Percentiles rank a stretch among this genome's conserved stretches.
phyloP scores from a whole-genome alignment of 2,329 filamentous ascomycete species.

The Ophiocordyceps robertsii region DNA sequence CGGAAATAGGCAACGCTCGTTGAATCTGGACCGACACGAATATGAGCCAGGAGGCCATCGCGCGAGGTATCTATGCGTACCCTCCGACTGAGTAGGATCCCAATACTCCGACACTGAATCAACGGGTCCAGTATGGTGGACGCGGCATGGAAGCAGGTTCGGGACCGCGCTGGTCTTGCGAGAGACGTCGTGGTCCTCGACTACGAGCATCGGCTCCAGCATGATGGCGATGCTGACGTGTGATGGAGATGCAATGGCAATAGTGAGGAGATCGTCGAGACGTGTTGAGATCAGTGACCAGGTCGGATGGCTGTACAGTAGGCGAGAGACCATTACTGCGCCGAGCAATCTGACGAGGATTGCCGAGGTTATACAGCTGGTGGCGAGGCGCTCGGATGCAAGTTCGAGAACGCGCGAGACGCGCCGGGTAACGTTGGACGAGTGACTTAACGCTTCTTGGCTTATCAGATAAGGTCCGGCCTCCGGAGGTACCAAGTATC shows the following conservation, averaged over 20 bases:
- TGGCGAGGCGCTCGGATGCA: too few relatives aligned
- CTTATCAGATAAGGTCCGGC: too few relatives aligned
- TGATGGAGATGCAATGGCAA: neutral
- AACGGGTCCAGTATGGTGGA: slow-evolving; percentile 66
- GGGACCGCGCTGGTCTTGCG: slow-evolving; percentile 31
- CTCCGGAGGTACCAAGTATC: too few relatives aligned
- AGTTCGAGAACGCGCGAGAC: too few relatives aligned
- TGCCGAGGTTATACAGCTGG: too few relatives aligned
- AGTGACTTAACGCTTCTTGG: too few relatives aligned
- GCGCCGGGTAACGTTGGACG: too few relatives aligned
- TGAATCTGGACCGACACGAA: slow-evolving; percentile 24
- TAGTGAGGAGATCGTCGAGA: neutral
- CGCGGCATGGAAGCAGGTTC: slow-evolving; percentile 67
- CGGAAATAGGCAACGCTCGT: slow-evolving; percentile 55
- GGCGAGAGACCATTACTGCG: too few relatives aligned
- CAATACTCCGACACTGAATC: slow-evolving; percentile 55
- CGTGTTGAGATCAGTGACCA: too few relatives aligned
- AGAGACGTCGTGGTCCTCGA: slow-evolving; percentile 14
- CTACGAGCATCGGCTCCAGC: slow-evolving; percentile 28
- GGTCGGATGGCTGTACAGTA: too few relatives aligned
- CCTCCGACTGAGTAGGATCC: slow-evolving; percentile 39
- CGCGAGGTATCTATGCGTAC: slow-evolving; percentile 16
- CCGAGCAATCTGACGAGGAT: too few relatives aligned
- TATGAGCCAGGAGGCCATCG: neutral
- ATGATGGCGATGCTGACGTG: slow-evolving; percentile 11